These are phyloP conservation scores for Gypsophila paniculata DNA, from an alignment of 179 eudicot species.

Conservation along the genomic window DNA sequence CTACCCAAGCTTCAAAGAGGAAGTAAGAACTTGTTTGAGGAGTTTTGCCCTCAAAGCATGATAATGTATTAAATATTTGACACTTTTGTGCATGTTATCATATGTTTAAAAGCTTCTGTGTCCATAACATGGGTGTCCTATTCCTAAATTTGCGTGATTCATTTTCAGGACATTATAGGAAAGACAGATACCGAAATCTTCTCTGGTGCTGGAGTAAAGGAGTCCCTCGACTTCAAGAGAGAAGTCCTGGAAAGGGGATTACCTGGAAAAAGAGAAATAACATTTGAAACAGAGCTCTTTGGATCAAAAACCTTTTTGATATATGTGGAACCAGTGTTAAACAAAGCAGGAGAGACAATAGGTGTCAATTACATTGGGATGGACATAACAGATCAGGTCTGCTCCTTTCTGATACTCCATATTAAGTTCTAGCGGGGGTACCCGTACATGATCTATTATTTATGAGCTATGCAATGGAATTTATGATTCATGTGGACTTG, in stretches of 20 bases:
- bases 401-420: conserved; percentile 13
- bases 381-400: conserved; percentile 95
- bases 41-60: conserved; percentile 7
- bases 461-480: neutral
- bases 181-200: conserved; percentile 87
- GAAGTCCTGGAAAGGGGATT: conserved; percentile 80
- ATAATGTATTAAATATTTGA: neutral
- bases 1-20: conserved; percentile 67
- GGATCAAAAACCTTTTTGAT: conserved; percentile 80
- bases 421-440: no score
- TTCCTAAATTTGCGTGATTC: conserved; percentile 32
- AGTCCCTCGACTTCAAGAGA: conserved; percentile 78
- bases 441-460: neutral
- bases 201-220: conserved; percentile 76
- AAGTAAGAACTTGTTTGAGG: conserved; percentile 39
- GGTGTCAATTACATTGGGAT: conserved; percentile 94
- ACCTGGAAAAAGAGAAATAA: conserved; percentile 85
- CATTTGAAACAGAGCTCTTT: conserved; percentile 77
- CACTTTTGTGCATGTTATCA: neutral
- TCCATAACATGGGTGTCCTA: conserved; percentile 20
- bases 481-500: neutral
- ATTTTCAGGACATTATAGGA: conserved; percentile 80
- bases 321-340: conserved; percentile 86
- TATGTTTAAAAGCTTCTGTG: conserved; percentile 23
- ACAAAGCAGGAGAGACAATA: conserved; percentile 77